phyloP scores from a whole-genome alignment of 495 filamentous ascomycete genomes.

The Cercophora samala region DNA sequence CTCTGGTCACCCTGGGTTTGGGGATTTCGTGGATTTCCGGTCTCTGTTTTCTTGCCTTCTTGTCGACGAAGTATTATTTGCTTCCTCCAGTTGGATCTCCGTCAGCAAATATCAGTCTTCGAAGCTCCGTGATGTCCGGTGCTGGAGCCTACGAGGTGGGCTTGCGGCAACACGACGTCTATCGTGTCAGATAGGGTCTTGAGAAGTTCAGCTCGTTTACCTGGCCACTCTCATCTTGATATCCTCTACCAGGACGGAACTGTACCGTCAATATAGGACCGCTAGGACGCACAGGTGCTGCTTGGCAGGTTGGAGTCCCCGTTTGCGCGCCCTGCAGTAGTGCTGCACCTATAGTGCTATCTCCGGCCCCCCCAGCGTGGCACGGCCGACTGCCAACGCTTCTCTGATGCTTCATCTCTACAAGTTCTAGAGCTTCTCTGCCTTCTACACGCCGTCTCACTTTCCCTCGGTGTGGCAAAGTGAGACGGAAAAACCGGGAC shows the following conservation, averaged over 20 bases:
- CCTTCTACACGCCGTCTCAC: neutral
- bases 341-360: conserved; percentile 2
- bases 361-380: conserved; percentile 14
- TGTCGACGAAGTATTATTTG: neutral
- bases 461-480: conserved; percentile 8
- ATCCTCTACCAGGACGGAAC: neutral
- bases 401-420: neutral
- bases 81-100: neutral
- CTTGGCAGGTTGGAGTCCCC: neutral
- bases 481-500: conserved; percentile 1
- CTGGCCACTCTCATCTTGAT: conserved; percentile 1
- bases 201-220: conserved; percentile 3
- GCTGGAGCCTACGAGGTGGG: neutral
- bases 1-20: neutral
- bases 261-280: neutral
- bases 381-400: conserved; percentile 8
- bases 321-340: conserved; percentile 11
- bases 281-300: neutral
- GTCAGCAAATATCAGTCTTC: neutral
- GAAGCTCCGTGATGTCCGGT: neutral
- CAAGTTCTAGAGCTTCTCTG: conserved; percentile 7
- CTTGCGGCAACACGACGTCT: conserved; percentile 6
- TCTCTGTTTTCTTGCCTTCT: neutral
- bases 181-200: conserved; percentile 6
- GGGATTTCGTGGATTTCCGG: neutral